Evolutionary conservation across 352 stramenopile genomes (phyloP).

Genomic region (Saprolegnia diclina): DNA sequence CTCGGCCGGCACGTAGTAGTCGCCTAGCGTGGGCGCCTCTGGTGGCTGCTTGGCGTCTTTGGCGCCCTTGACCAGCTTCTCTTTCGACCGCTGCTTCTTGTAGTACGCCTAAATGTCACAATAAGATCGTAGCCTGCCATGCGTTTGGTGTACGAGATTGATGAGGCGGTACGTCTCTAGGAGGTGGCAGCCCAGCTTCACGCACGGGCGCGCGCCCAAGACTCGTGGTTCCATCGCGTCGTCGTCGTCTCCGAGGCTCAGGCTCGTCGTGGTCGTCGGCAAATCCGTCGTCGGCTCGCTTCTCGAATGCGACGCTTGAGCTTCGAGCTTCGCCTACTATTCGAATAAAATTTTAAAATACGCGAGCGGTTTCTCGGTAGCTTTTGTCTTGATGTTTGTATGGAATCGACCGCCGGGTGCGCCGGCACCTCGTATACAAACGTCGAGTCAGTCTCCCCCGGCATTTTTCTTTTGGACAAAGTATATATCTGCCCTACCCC

Average conservation of each 20-base stretch:
- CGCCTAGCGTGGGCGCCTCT: slow-evolving; percentile 40
- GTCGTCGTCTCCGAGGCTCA: neutral
- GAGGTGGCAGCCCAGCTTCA: slow-evolving; percentile 87
- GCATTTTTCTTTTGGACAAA: slow-evolving; percentile 1
- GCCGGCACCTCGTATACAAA: slow-evolving; percentile 19
- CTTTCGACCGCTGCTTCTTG: slow-evolving; percentile 50
- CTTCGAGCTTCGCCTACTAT: slow-evolving; percentile 24
- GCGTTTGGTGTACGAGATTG: slow-evolving; percentile 70
- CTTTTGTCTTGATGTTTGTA: slow-evolving; percentile 4
- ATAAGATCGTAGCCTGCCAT: slow-evolving; percentile 16
- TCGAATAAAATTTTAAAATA: slow-evolving; percentile 16
- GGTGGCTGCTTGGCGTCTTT: slow-evolving; percentile 35
- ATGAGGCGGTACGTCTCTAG: slow-evolving; percentile 97
- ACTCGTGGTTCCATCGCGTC: slow-evolving; percentile 7
- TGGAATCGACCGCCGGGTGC: neutral
- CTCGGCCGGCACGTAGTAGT: slow-evolving; percentile 40
- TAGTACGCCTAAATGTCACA: slow-evolving; percentile 68
- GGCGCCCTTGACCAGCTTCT: slow-evolving; percentile 51
- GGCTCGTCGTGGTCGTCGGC: neutral
- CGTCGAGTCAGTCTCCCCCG: slow-evolving; percentile 10
- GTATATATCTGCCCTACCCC: slow-evolving; percentile 10
- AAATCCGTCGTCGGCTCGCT: neutral
- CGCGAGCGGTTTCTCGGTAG: slow-evolving; percentile 8
- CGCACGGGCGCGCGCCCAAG: slow-evolving; percentile 18
- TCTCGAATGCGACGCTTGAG: slow-evolving; percentile 24